Conservation (phyloP, 345 rosid species). For the Acer campestre region DNA sequence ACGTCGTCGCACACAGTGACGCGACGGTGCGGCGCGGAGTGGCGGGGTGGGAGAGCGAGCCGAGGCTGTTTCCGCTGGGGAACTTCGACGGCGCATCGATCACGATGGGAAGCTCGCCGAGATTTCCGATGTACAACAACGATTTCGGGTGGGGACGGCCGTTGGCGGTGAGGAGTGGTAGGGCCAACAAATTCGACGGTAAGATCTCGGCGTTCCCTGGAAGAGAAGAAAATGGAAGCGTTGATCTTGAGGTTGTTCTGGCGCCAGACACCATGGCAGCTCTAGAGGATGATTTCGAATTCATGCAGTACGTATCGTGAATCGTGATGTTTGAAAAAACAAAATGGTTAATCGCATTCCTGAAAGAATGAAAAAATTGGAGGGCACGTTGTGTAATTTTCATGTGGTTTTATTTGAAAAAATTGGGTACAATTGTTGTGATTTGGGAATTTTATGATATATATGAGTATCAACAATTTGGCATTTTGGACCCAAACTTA, state of each 20-base stretch:
- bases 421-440: not conserved
- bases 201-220: slow-evolving; percentile 94
- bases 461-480: not conserved
- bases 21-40: slow-evolving; percentile 68
- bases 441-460: not conserved
- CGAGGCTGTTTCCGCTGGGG: slow-evolving; percentile 87
- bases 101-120: slow-evolving; percentile 97
- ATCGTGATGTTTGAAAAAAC: slow-evolving; percentile 18
- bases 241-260: slow-evolving; percentile 89
- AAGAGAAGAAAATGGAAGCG: slow-evolving; percentile 74
- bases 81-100: slow-evolving; percentile 94
- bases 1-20: slow-evolving; percentile 77
- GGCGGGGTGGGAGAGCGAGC: slow-evolving; percentile 73
- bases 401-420: not conserved
- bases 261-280: slow-evolving; percentile 71
- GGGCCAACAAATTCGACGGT: slow-evolving; percentile 94
- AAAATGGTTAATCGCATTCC: not conserved
- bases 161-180: slow-evolving; percentile 85
- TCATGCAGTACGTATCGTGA: slow-evolving; percentile 78
- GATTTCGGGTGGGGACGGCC: slow-evolving; percentile 99
- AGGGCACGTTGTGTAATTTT: not conserved
- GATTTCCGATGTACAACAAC: slow-evolving; percentile 94
- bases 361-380: not conserved
- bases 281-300: slow-evolving; percentile 66
- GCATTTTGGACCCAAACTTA: not conserved